Evolutionary conservation across 2,329 filamentous ascomycete genomes (phyloP), one percentile per base, ranked within the genome.

Genomic region (Paraphoma chrysanthemicola): DNA sequence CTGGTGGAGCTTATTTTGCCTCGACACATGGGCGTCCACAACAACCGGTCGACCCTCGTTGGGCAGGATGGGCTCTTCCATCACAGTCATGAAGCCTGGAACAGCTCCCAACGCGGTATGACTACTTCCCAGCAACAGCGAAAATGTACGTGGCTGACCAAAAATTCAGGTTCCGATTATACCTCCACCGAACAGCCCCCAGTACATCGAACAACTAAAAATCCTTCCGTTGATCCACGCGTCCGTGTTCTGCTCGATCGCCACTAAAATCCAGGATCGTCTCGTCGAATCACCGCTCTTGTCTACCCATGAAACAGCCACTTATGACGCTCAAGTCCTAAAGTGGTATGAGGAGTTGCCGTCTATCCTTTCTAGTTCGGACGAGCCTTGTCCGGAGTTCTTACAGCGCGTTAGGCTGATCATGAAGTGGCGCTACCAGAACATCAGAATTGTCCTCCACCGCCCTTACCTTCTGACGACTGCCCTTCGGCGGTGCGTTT

Each of bases 341-440:
- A 85, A 83, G 66, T 93, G 91, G 91, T 88, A 90, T 75, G 86
- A 87, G 53, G 86, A 85, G 48, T 82, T 93, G 1, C 90, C 90
- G 2, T 75, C 74, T 1, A 78, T 80, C 8, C 68, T 82, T 3
- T 69, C 68, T n/a, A 71, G 71, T 30, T 56, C 64, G 10, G 68
- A 72, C 80, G 87, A 92, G 53, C 85, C 88, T 9, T 91, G 88
- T 69, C 87, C 89, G 0, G 88, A 91, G 63, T 86, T 88, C 2
- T 83, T 93, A 16, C 87, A 86, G 60, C 88, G 89, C 47, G 86
- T 88, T 0, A 84, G 90, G 48, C 87, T 87, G 60, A 85, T 93
- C 65, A 92, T 93, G 88, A 90, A 91, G 73, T 93, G 90, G 91
- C 85, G 90, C 12, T 93, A 91, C 71, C 88, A 91, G 70, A 92